Percentiles rank a stretch among this genome's conserved stretches.
Conservation (phyloP, 2,329 filamentous ascomycete species). For the Claviceps digitariae region DNA sequence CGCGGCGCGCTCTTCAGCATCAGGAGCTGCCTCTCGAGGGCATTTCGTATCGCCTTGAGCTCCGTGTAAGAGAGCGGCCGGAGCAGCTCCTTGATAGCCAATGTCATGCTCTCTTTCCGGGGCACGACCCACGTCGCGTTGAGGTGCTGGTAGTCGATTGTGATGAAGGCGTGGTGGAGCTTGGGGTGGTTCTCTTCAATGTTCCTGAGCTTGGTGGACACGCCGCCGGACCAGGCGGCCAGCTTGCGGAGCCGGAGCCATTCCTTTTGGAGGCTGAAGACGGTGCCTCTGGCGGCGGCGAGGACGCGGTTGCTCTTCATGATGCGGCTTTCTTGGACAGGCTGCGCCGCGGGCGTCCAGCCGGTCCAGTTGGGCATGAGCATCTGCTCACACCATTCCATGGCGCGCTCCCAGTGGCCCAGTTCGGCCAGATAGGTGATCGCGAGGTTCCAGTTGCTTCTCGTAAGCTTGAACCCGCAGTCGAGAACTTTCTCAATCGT, state of each 20-base stretch:
- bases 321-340: constrained; percentile 22
- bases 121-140: constrained; percentile 14
- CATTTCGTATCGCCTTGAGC: constrained; percentile 13
- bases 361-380: constrained; percentile 71
- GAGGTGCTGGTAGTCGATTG: constrained; percentile 17
- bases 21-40: constrained; percentile 10
- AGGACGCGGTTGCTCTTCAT: constrained; percentile 22
- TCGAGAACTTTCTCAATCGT: constrained; percentile 42
- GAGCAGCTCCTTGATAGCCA: constrained; percentile 17
- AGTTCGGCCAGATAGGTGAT: constrained; percentile 53
- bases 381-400: constrained; percentile 57
- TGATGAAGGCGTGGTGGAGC: constrained; percentile 27
- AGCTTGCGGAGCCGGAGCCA: constrained; percentile 36
- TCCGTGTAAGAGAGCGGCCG: constrained; percentile 17
- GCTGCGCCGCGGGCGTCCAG: constrained; percentile 34
- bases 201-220: constrained; percentile 24
- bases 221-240: constrained; percentile 33
- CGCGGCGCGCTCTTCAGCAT: background rate
- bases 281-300: constrained; percentile 22
- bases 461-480: constrained; percentile 61
- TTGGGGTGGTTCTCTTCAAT: constrained; percentile 27
- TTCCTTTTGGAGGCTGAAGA: constrained; percentile 34
- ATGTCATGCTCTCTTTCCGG: constrained; percentile 13
- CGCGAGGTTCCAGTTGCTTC: constrained; percentile 68
- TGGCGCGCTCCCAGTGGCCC: constrained; percentile 51